Evolutionary conservation across 306 rosid genomes (phyloP).

Genomic region (Cucurbita ficifolia): DNA sequence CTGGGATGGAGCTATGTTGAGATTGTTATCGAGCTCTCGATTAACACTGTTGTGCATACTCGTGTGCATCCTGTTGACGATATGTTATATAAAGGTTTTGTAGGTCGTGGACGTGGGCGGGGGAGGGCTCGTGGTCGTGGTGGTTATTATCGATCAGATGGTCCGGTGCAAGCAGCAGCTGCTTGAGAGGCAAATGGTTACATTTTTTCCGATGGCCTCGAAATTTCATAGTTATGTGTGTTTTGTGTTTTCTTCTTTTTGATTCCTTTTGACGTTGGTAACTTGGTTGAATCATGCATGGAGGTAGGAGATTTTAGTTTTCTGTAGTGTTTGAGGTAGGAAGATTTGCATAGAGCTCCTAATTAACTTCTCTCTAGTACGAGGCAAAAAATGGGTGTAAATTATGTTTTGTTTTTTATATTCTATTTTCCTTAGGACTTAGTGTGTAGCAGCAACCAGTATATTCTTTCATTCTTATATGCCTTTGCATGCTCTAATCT

Average conservation of each 20-base stretch:
- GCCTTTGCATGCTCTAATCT: background rate
- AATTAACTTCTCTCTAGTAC: background rate
- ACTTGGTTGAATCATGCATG: background rate
- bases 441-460: constrained; percentile 25
- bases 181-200: constrained; percentile 20
- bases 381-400: background rate
- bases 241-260: background rate
- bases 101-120: constrained; percentile 67
- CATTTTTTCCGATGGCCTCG: constrained; percentile 27
- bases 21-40: background rate
- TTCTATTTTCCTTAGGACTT: background rate
- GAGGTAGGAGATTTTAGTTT: background rate
- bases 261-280: background rate
- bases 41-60: background rate
- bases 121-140: constrained; percentile 51
- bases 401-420: background rate
- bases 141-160: constrained; percentile 21
- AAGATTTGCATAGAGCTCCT: background rate
- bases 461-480: constrained; percentile 23
- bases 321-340: background rate
- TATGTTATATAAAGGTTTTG: constrained; percentile 9
- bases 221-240: constrained; percentile 23
- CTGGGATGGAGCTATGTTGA: no score
- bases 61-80: background rate
- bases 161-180: constrained; percentile 37